These are phyloP conservation scores for Nemania bipapillata DNA, from an alignment of 2,329 filamentous ascomycete genomes.

Conservation along the genomic window DNA sequence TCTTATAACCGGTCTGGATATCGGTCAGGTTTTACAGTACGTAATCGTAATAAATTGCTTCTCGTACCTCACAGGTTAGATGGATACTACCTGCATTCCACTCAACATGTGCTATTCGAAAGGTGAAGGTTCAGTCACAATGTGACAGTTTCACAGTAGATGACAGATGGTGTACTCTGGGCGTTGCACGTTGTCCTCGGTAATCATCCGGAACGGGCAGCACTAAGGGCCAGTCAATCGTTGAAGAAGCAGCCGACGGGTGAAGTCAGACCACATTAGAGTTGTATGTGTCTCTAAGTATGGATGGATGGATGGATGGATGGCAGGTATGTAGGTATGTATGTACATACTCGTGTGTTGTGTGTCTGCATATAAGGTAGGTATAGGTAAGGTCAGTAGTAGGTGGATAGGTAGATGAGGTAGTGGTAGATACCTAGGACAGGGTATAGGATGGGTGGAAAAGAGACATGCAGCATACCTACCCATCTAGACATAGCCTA, in stretches of 20 bases:
- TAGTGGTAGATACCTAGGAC: not conserved
- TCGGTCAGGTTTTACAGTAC: conserved; percentile 24
- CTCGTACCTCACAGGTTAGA: conserved; percentile 4
- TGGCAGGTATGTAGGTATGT: conserved; percentile 7
- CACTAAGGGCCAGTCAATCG: not conserved
- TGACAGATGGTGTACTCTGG: too few relatives aligned
- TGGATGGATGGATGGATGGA: not conserved
- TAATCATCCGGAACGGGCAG: conserved; percentile 8
- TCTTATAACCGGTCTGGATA: conserved; percentile 22
- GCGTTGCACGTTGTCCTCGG: not conserved
- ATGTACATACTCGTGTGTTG: too few relatives aligned
- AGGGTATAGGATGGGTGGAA: conserved; percentile 5
- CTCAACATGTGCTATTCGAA: not conserved
- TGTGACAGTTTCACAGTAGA: not conserved
- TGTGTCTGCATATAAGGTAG: not conserved
- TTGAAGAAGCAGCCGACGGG: conserved; percentile 2
- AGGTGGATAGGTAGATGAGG: not conserved
- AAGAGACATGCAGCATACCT: conserved; percentile 13
- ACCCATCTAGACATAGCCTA: not conserved
- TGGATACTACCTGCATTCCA: conserved; percentile 1
- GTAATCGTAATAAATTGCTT: conserved; percentile 12
- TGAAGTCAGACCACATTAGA: conserved; percentile 26
- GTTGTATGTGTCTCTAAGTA: conserved; percentile 10
- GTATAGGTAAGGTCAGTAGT: not conserved
- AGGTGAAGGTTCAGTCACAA: not conserved